These are phyloP conservation scores for Meyerozyma elateridarum DNA, from an alignment of 1,139 yeast species.

Conservation along the genomic window DNA sequence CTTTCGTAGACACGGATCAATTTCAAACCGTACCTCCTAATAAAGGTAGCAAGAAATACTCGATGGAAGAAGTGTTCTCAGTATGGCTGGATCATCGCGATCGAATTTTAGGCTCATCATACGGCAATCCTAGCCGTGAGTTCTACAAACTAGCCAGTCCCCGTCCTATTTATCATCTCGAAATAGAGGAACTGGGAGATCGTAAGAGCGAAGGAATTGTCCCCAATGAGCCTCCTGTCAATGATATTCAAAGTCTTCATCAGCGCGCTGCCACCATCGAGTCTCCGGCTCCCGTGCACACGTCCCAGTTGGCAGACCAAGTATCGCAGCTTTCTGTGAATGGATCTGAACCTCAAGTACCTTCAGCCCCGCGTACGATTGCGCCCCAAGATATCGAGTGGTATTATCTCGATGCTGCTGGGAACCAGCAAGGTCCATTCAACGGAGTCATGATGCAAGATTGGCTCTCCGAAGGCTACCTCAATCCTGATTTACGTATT, in stretches of 20 bases:
- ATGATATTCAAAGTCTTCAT: too few species aligned
- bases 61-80: slow-evolving; percentile 49
- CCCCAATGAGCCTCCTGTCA: too few species aligned
- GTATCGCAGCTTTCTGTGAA: too few species aligned
- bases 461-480: slow-evolving; percentile 66
- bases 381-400: slow-evolving; percentile 51
- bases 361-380: slow-evolving; percentile 9
- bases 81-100: slow-evolving; percentile 48
- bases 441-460: slow-evolving; percentile 70
- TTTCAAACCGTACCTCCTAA: slow-evolving; percentile 31
- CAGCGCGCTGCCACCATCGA: too few species aligned
- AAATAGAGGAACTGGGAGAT: too few species aligned
- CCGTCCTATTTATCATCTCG: slow-evolving; percentile 33
- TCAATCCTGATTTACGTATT: slow-evolving; percentile 51
- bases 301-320: too few species aligned
- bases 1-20: not conserved
- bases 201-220: too few species aligned
- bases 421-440: slow-evolving; percentile 78
- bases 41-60: slow-evolving; percentile 36
- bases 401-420: slow-evolving; percentile 69
- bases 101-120: slow-evolving; percentile 21
- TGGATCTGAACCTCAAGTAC: too few species aligned
- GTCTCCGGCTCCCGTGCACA: too few species aligned
- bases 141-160: slow-evolving; percentile 29
- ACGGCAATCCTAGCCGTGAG: slow-evolving; percentile 22